A percentile compares a stretch with the other conserved stretches of the same genome.
Evolutionary conservation across 495 filamentous ascomycete species (phyloP).

Genomic region (Podospora fimiseda): DNA sequence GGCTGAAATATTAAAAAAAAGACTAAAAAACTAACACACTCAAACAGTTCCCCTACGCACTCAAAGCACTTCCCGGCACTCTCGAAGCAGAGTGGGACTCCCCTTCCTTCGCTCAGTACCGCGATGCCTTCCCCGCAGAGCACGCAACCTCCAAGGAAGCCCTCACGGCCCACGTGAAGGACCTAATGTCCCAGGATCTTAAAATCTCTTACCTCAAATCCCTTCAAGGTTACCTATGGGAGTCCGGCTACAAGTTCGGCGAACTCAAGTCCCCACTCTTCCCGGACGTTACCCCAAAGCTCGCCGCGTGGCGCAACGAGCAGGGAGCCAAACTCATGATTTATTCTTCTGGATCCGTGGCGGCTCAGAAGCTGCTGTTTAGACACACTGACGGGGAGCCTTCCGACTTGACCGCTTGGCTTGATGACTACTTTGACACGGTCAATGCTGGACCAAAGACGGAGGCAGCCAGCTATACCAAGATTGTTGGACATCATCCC

Average conservation of each 20-base stretch:
- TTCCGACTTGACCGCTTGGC: slow-evolving; percentile 48
- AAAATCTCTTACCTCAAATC: slow-evolving; percentile 65
- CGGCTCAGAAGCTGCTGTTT: slow-evolving; percentile 68
- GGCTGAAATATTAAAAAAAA: too few species aligned
- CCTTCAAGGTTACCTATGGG: slow-evolving; percentile 68
- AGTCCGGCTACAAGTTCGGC: slow-evolving; percentile 55
- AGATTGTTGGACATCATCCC: slow-evolving; percentile 44
- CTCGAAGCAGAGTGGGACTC: slow-evolving; percentile 55
- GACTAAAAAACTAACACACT: not conserved
- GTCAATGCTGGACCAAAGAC: slow-evolving; percentile 66
- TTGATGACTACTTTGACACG: slow-evolving; percentile 63
- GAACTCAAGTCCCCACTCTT: slow-evolving; percentile 60
- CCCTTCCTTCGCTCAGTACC: slow-evolving; percentile 51
- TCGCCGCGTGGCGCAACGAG: slow-evolving; percentile 46
- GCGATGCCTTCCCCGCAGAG: slow-evolving; percentile 56
- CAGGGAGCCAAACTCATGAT: slow-evolving; percentile 52
- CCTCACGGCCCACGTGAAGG: slow-evolving; percentile 52
- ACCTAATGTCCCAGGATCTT: slow-evolving; percentile 58
- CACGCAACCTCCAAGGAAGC: slow-evolving; percentile 43
- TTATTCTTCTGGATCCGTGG: slow-evolving; percentile 65
- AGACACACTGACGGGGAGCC: slow-evolving; percentile 51
- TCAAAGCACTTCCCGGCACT: slow-evolving; percentile 51
- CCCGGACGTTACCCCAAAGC: slow-evolving; percentile 53
- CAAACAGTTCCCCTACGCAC: slow-evolving; percentile 62
- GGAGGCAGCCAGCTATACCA: slow-evolving; percentile 53